Base-by-base conservation (phyloP, 768 basidiomycete genomes). In the Brasilioporus rufonigricans region DNA sequence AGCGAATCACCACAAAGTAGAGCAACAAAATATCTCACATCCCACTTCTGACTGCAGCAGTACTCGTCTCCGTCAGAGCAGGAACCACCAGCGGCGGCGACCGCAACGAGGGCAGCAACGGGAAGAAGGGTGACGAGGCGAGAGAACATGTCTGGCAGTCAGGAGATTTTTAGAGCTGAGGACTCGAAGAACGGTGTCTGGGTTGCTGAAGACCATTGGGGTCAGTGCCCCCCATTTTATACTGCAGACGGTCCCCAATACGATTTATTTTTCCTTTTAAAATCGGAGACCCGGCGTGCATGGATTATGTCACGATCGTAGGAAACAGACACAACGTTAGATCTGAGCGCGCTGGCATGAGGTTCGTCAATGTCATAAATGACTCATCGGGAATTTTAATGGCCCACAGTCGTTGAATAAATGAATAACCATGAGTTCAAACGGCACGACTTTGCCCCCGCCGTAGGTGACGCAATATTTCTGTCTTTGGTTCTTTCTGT, bases 71-170 rank as follows among this genome's bases (percentile, higher is more conserved):
- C 35, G 35, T 16, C 16, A 16, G 38, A 26, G 7, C 26, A 26
- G 27, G 27, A 16, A 0, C 33, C 24, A 3, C 26, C 61, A 5
- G 36, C 24, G 12, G 44, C 49, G 13, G 2, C n/a, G n/a, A n/a
- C n/a, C n/a, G n/a, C n/a, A n/a, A n/a, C 52, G 18, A 63, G 52
- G 3, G 58, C 61, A 40, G 44, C 59, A 35, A 63, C 10, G 23
- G 55, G 29, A 23, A 60, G 26, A 14, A 63, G 29, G 26, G 39
- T 18, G 31, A 44, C 19, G 29, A 58, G 24, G 45, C 46, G 61
- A 21, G 33, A 14, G 27, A 21, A 58, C 61, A 62, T 63, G 2
- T 49, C 21, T 44, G 3, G 18, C 3, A 12, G 19, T 19, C 12
- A 33, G 36, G 40, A 11, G 9, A 27, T 19, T 40, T n/a, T 8